These are phyloP conservation scores for Cyclocybe cylindracea DNA, from an alignment of 768 basidiomycete species.

Conservation along the genomic window DNA sequence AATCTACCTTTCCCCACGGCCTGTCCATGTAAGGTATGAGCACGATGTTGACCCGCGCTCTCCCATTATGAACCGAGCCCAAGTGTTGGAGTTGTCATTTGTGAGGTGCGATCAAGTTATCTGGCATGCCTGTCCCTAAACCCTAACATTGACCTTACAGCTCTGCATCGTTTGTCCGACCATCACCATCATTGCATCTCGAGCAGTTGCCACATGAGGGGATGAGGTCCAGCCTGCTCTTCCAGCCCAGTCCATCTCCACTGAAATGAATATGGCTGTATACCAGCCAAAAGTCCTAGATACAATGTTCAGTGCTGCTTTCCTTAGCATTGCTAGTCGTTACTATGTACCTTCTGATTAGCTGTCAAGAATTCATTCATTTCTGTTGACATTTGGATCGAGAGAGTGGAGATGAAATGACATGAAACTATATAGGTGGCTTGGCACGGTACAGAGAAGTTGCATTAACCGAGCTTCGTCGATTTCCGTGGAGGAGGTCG, in stretches of 20 bases:
- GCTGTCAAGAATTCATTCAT: too few relatives aligned
- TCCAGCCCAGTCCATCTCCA: slow-evolving; percentile 1
- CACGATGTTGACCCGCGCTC: slow-evolving; percentile 21
- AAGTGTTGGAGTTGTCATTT: slow-evolving; percentile 14
- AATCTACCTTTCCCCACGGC: slow-evolving; percentile 3
- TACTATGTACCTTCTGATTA: too few relatives aligned
- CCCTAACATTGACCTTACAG: not conserved
- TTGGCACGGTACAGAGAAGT: too few relatives aligned
- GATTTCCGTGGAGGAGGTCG: too few relatives aligned
- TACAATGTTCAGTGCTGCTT: not conserved
- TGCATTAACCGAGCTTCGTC: too few relatives aligned
- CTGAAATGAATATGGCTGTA: not conserved
- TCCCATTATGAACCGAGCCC: slow-evolving; percentile 10
- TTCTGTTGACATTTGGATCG: too few relatives aligned
- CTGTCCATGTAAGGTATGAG: not conserved
- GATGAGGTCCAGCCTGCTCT: not conserved
- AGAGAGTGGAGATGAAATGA: too few relatives aligned
- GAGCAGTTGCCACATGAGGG: not conserved
- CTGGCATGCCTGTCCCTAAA: not conserved
- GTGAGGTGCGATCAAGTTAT: slow-evolving; percentile 6
- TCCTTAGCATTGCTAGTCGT: too few relatives aligned
- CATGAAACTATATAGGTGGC: too few relatives aligned
- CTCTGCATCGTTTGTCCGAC: slow-evolving; percentile 4
- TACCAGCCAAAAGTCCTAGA: not conserved
- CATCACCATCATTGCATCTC: not conserved